These are phyloP conservation scores for Boletus insuetus DNA, from an alignment of 768 basidiomycete species.

Conservation along the genomic window DNA sequence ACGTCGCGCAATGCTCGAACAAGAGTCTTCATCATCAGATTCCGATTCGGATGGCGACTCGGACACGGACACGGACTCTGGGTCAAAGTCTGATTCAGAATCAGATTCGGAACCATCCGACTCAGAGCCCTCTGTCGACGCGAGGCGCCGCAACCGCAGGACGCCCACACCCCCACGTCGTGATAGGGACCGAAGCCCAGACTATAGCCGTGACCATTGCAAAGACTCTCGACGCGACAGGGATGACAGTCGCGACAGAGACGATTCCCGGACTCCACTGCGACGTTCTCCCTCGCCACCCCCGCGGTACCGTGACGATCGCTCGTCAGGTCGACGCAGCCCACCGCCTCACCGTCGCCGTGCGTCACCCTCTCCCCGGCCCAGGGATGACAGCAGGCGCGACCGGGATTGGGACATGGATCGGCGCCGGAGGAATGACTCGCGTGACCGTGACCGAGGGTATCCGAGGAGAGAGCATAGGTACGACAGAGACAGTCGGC, in stretches of 20 bases:
- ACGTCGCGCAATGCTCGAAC: slow-evolving; percentile 82
- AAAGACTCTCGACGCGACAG: slow-evolving; percentile 14
- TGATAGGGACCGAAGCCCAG: slow-evolving; percentile 24
- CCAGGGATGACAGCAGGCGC: slow-evolving; percentile 18
- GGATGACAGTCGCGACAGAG: slow-evolving; percentile 24
- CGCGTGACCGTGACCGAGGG: slow-evolving; percentile 21
- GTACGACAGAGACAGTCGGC: slow-evolving; percentile 22
- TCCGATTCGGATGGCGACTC: slow-evolving; percentile 35
- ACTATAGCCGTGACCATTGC: slow-evolving; percentile 20
- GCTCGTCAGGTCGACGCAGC: slow-evolving; percentile 19
- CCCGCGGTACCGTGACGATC: slow-evolving; percentile 25
- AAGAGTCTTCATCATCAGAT: slow-evolving; percentile 48
- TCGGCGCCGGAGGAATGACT: slow-evolving; percentile 25
- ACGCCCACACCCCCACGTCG: slow-evolving; percentile 34
- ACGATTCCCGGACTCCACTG: slow-evolving; percentile 34
- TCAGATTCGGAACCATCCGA: slow-evolving; percentile 39
- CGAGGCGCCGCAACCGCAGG: slow-evolving; percentile 26
- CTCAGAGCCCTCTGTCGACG: slow-evolving; percentile 37
- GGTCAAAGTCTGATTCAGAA: slow-evolving; percentile 39
- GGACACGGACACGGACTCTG: slow-evolving; percentile 28
- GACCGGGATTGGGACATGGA: slow-evolving; percentile 24
- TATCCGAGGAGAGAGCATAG: slow-evolving; percentile 20
- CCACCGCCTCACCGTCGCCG: slow-evolving; percentile 25
- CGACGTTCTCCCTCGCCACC: slow-evolving; percentile 28
- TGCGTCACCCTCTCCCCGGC: slow-evolving; percentile 22